phyloP scores from a whole-genome alignment of 768 basidiomycete genomes.

The Leccinum disarticulatum region DNA sequence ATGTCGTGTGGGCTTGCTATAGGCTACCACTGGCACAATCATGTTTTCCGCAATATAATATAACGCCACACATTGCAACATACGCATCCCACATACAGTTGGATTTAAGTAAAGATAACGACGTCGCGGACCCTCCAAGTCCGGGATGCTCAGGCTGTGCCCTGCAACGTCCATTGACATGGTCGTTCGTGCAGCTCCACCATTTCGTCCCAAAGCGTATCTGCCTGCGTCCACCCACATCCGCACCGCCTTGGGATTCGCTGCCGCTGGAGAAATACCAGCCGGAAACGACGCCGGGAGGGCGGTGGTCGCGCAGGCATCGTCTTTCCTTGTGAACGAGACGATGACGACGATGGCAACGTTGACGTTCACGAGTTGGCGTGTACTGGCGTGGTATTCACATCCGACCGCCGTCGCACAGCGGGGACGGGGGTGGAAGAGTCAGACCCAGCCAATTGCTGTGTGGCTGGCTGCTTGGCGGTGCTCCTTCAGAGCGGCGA shows the following conservation, averaged over 20 bases:
- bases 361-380: conserved; percentile 25
- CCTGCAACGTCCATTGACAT: no score
- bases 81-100: no score
- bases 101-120: no score
- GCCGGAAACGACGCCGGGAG: conserved; percentile 10
- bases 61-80: no score
- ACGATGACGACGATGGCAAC: conserved; percentile 3
- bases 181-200: not conserved
- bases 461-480: not conserved
- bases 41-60: no score
- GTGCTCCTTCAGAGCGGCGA: conserved; percentile 15
- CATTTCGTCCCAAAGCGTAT: conserved; percentile 14
- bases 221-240: conserved; percentile 23
- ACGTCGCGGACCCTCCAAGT: no score
- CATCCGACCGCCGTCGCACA: no score
- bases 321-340: conserved; percentile 10
- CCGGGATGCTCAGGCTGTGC: no score
- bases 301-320: conserved; percentile 9
- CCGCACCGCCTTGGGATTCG: conserved; percentile 25
- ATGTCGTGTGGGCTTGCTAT: no score
- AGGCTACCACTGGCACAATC: no score
- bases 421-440: conserved; percentile 28
- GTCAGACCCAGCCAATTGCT: conserved; percentile 2
- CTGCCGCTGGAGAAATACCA: conserved; percentile 44
- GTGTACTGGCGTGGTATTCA: conserved; percentile 3